Conservation (phyloP, 345 rosid genomes). For the Eutrema yunnanense region DNA sequence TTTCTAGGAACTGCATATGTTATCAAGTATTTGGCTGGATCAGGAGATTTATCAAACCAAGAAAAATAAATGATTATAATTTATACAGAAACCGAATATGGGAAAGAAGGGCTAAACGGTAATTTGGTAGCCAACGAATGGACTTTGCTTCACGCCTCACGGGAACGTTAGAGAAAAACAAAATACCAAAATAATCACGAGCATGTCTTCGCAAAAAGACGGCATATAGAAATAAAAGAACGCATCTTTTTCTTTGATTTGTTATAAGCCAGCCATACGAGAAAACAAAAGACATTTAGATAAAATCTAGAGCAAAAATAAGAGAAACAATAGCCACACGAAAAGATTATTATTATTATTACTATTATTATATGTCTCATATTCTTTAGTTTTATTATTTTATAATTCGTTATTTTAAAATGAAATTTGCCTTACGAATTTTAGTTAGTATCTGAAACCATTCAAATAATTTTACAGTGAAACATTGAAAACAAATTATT, state of each 20-base stretch:
- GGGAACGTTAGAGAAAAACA: slow-evolving; percentile 22
- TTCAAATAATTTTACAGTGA: not conserved
- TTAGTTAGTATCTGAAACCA: not conserved
- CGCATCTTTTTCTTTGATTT: not conserved
- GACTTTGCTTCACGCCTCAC: slow-evolving; percentile 32
- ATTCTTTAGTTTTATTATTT: not conserved
- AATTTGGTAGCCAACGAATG: not conserved
- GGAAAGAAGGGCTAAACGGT: not conserved
- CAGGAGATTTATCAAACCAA: slow-evolving; percentile 6
- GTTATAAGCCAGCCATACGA: slow-evolving; percentile 5
- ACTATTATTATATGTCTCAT: not conserved
- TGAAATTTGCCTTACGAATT: not conserved
- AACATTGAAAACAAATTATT: no score
- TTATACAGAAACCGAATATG: not conserved
- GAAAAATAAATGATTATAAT: not conserved
- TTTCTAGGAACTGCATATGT: not conserved
- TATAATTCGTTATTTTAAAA: not conserved
- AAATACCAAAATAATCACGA: slow-evolving; percentile 3
- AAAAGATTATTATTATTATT: not conserved
- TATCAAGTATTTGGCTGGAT: not conserved
- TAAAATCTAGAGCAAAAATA: not conserved
- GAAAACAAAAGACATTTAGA: not conserved
- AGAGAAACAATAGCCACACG: slow-evolving; percentile 20
- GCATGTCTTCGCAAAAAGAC: slow-evolving; percentile 44
- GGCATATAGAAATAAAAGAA: slow-evolving; percentile 35